Conservation (phyloP, 169 alveolate genomes). For the Plasmodium ovale region DNA sequence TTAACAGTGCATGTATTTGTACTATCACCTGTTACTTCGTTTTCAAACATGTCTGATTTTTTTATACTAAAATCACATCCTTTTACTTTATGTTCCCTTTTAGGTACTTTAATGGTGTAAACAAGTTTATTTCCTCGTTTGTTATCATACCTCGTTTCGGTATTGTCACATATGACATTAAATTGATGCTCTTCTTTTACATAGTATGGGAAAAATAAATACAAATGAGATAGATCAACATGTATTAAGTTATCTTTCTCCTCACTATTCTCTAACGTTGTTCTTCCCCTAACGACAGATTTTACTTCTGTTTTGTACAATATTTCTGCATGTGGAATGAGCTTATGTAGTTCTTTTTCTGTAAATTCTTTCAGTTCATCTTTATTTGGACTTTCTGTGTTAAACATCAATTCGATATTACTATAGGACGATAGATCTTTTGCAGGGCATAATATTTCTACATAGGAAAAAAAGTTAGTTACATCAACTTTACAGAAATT, state of each 20-base stretch:
- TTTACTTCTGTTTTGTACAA: constrained; percentile 12
- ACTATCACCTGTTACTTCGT: not conserved
- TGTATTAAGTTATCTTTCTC: not conserved
- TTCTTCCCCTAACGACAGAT: not conserved
- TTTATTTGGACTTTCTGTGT: constrained; percentile 12
- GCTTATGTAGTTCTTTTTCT: constrained; percentile 1
- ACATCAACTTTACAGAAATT: constrained; percentile 24
- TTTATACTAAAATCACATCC: constrained; percentile 29
- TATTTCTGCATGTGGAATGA: constrained; percentile 50
- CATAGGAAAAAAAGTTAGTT: constrained; percentile 1
- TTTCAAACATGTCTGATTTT: constrained; percentile 1
- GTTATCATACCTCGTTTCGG: not conserved
- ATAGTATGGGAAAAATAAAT: constrained; percentile 47
- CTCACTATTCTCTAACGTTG: not conserved
- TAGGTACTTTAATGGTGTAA: constrained; percentile 16
- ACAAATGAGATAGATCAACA: constrained; percentile 24
- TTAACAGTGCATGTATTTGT: constrained; percentile 20
- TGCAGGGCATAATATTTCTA: constrained; percentile 32
- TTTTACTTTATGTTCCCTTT: constrained; percentile 36
- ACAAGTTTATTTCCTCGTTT: constrained; percentile 18
- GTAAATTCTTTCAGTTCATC: not conserved
- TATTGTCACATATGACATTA: constrained; percentile 41
- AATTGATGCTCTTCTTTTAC: constrained; percentile 16
- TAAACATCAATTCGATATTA: constrained; percentile 9
- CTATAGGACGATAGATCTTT: constrained; percentile 18